Base-by-base conservation (phyloP, 2,329 filamentous ascomycete genomes). In the Ophiostoma tasmaniense region DNA sequence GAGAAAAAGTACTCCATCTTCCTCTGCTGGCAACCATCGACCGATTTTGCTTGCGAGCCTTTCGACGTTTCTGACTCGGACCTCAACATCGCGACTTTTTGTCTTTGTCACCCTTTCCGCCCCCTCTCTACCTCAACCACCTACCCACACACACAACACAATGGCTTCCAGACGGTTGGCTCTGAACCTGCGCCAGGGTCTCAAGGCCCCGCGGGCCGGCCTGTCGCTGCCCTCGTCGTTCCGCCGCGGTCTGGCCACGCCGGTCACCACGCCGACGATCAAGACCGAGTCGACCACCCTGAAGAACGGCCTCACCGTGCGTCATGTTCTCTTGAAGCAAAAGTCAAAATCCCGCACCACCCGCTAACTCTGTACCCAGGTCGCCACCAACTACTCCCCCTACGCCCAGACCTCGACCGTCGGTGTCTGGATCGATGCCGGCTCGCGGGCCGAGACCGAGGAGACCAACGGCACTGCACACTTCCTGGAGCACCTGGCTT, bases 381-480 rank as follows among this genome's bases (percentile, higher is more conserved):
- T 99, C 80, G 95, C 95, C 75, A 96, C 95, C 76, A 94, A 99
- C 82, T 91, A 98, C 85, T 97, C 93, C 73, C 95, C 94, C 76
- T 98, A 93, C 87, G 94, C 94, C 77, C 93, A 98, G 85, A 98
- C 95, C 72, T 97, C 93, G 77, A 98, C 94, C 69, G 93, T 98
- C 77, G 95, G 95, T 80, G 92, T 99, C 74, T 99, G 95, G 93
- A 99, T 99, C 81, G 96, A 99, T 83, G 94, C 96, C 80, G 95
- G 95, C 80, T 97, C 93, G 81, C 88, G 95, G 81, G 93, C 95
- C 80, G 95, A 99, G 87, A 99, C 95, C 76, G 89, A 95, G 83
- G 93, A 93, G 88, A 98, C 92, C 79, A 99, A 98, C 85, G 95
- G 95, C 82, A 99, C 95, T 76, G 95, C 95, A 78, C 95, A 99